Base-by-base conservation (phyloP, 106 monocot genomes). In the Acanthochlamys bracteata region DNA sequence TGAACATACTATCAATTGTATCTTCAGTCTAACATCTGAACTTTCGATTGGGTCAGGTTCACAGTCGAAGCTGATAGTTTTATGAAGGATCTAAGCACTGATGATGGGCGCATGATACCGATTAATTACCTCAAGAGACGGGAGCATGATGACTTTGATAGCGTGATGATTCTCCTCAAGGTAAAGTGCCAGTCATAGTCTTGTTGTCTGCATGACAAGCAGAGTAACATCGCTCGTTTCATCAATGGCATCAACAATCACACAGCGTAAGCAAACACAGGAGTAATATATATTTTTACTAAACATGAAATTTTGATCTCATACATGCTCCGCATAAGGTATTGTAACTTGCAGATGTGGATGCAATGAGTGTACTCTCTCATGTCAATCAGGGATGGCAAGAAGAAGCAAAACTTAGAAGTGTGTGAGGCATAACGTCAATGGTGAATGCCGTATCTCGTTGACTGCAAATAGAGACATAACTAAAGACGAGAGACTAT, bases 351-450 rank as follows among this genome's bases (percentile, higher is more conserved):
- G 4, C 33, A 33, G 1, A 33, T 6, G 6, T 33, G 33, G 33
- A 33, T 6, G n/a, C 33, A 33, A 33, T 1, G 33, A 33, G 20
- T 22, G 10, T 55, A 13, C 3, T 21, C 20, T 55, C 3, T 21
- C 20, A 20, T 49, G 9, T 14, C 2, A 55, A 55, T 10, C 91
- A 96, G 96, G 69, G 88, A 92, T 1, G 98, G 98, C 27, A 92
- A 66, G 75, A 99, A 92, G 89, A 99, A 99, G 81, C 98, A 99
- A 69, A 99, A 99, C 59, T 65, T 99, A 14, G 92, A n/a, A 99
- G 42, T 99, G 98, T 33, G 92, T 99, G 68, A 83, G 98, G 56
- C 92, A 67, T 40, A 74, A 81, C 65, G 86, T 99, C 24, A 76
- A 78, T 59, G 92, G 92, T 7, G 92, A 99, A 67, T 74, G 85